phyloP scores from a whole-genome alignment of 140 eudicot species.

The Senecio squalidus region DNA sequence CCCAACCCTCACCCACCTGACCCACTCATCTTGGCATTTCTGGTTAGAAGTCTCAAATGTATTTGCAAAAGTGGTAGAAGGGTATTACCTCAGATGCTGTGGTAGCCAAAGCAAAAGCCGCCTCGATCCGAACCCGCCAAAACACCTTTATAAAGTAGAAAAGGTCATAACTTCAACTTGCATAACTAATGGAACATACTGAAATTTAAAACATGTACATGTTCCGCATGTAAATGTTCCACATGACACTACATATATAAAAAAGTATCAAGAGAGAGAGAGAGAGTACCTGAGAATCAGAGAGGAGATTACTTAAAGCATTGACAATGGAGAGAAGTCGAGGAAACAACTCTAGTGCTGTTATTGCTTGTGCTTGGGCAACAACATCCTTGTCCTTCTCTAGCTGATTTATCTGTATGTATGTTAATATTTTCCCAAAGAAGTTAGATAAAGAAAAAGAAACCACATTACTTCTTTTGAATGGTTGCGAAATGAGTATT shows the following conservation, averaged over 20 bases:
- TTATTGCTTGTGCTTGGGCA: constrained; percentile 88
- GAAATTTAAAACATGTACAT: too few relatives aligned
- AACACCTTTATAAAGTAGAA: constrained; percentile 51
- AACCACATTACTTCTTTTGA: neutral
- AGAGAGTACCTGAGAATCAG: constrained; percentile 68
- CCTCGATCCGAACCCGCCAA: constrained; percentile 96
- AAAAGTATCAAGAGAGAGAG: neutral
- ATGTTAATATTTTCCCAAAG: constrained; percentile 13
- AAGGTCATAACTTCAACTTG: constrained; percentile 10
- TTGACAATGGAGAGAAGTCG: constrained; percentile 65
- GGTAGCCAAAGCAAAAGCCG: constrained; percentile 84
- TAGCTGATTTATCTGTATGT: constrained; percentile 73
- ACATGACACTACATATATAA: neutral
- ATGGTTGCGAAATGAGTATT: too few relatives aligned
- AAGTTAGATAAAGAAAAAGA: neutral
- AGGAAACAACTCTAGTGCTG: constrained; percentile 70
- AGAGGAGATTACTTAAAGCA: constrained; percentile 58
- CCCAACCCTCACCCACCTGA: too few relatives aligned
- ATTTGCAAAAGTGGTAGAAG: neutral
- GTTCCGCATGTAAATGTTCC: neutral
- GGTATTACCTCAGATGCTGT: constrained; percentile 72
- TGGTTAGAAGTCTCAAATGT: neutral
- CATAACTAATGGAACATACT: neutral
- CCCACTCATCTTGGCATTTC: too few relatives aligned
- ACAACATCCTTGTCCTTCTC: constrained; percentile 98